phyloP scores from a whole-genome alignment of 768 basidiomycete genomes.

The Mycena alexandri region DNA sequence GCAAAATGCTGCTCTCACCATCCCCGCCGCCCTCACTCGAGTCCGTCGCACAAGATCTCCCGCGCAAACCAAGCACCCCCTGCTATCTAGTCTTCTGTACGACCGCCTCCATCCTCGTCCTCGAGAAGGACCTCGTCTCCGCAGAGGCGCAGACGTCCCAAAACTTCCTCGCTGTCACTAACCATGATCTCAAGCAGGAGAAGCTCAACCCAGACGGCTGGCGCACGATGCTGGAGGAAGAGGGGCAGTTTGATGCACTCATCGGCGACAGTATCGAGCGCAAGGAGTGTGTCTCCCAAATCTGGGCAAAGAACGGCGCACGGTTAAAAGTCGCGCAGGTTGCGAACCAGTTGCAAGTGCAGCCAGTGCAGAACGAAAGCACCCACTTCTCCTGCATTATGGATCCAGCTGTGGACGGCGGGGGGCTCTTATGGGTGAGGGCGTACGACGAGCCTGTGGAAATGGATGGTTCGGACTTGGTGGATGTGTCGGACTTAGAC shows the following conservation, averaged over 20 bases:
- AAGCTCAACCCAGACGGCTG: constrained; percentile 38
- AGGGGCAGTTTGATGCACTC: constrained; percentile 34
- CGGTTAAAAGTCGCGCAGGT: constrained; percentile 40
- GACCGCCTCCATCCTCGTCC: constrained; percentile 44
- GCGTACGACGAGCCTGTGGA: constrained; percentile 41
- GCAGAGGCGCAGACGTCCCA: constrained; percentile 39
- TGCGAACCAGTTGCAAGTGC: constrained; percentile 47
- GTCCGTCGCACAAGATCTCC: constrained; percentile 37
- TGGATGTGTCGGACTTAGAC: neutral
- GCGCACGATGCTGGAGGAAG: constrained; percentile 35
- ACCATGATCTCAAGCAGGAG: constrained; percentile 51
- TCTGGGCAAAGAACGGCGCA: constrained; percentile 34
- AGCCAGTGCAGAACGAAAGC: constrained; percentile 50
- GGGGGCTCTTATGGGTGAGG: constrained; percentile 52
- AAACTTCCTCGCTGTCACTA: constrained; percentile 51
- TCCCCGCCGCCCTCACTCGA: constrained; percentile 43
- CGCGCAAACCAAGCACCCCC: constrained; percentile 42
- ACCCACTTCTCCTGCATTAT: constrained; percentile 57
- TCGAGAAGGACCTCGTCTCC: constrained; percentile 51
- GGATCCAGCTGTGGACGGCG: constrained; percentile 52
- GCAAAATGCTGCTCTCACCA: constrained; percentile 48
- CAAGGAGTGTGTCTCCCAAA: constrained; percentile 44
- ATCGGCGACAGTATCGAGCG: constrained; percentile 51
- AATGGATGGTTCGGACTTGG: constrained; percentile 35
- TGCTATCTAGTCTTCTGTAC: constrained; percentile 55